Conservation (phyloP, 2,329 filamentous ascomycete species). For the Ophiocordyceps polyrhachis-furcata region DNA sequence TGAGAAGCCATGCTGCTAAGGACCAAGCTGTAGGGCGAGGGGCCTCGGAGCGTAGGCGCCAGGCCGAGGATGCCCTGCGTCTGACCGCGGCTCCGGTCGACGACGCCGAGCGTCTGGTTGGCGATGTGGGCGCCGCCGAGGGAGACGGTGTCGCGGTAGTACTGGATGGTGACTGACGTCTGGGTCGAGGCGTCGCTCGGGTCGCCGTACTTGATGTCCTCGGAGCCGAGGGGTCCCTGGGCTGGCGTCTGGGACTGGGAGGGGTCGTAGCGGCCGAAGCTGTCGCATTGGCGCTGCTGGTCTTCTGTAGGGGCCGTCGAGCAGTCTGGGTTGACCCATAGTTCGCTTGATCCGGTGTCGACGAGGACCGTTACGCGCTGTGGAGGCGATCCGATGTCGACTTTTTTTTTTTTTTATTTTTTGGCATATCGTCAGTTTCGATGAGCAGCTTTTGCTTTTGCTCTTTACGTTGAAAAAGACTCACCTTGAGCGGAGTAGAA, state of each 20-base stretch:
- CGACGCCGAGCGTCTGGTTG: constrained; percentile 32
- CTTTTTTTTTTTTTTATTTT: constrained; percentile 10
- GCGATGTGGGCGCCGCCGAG: constrained; percentile 22
- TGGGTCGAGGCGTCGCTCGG: constrained; percentile 14
- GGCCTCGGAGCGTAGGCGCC: constrained; percentile 19
- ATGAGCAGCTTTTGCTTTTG: too few species aligned
- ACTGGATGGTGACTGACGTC: constrained; percentile 22
- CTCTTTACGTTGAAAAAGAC: not conserved
- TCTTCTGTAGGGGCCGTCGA: constrained; percentile 14
- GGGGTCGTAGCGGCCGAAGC: constrained; percentile 26
- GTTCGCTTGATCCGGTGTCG: constrained; percentile 33
- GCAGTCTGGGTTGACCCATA: constrained; percentile 36
- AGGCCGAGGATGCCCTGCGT: constrained; percentile 33
- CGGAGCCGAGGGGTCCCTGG: constrained; percentile 16
- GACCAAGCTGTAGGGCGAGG: constrained; percentile 31
- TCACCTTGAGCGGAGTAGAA: constrained; percentile 21
- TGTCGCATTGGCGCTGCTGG: constrained; percentile 18
- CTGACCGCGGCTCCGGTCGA: constrained; percentile 23
- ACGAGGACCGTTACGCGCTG: constrained; percentile 27
- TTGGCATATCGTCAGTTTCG: too few species aligned
- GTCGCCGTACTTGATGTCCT: constrained; percentile 22
- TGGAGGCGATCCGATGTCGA: constrained; percentile 21
- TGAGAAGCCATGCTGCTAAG: constrained; percentile 28
- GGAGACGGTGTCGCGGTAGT: constrained; percentile 25
- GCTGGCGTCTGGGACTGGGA: constrained; percentile 19